phyloP scores from a whole-genome alignment of 2,329 filamentous ascomycete species.

The Penicillium sp. region DNA sequence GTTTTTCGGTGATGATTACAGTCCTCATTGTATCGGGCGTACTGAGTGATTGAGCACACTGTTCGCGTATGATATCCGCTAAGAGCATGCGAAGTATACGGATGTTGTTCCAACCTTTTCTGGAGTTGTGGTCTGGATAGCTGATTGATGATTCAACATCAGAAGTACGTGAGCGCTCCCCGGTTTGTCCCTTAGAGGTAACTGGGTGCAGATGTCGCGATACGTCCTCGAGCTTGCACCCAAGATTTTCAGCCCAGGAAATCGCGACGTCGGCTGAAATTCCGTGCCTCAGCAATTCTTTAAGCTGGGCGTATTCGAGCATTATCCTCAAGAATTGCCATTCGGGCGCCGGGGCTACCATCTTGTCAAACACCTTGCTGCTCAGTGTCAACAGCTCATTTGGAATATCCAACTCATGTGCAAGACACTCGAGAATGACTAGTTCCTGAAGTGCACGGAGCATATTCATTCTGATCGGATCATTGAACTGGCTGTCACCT shows the following conservation, averaged over 20 bases:
- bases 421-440: conserved; percentile 10
- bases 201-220: background rate
- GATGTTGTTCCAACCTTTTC: conserved; percentile 12
- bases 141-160: background rate
- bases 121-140: conserved; percentile 5
- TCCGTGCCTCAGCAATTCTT: conserved; percentile 2
- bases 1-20: background rate
- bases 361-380: background rate
- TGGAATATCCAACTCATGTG: conserved; percentile 5
- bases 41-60: conserved; percentile 2
- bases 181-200: background rate
- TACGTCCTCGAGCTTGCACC: background rate
- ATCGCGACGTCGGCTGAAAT: background rate
- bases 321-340: conserved; percentile 6
- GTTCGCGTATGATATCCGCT: conserved; percentile 10
- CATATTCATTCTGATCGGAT: conserved; percentile 3
- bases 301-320: conserved; percentile 10
- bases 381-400: background rate
- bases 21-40: background rate
- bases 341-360: background rate
- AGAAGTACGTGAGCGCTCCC: background rate
- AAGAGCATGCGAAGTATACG: conserved; percentile 9
- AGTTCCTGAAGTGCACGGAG: conserved; percentile 2
- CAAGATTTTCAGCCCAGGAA: background rate
- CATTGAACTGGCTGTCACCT: background rate